A percentile compares a stretch with the other conserved stretches of the same genome.
phyloP scores from a whole-genome alignment of 139 green algal genomes.

The Chlamydomonas incerta region DNA sequence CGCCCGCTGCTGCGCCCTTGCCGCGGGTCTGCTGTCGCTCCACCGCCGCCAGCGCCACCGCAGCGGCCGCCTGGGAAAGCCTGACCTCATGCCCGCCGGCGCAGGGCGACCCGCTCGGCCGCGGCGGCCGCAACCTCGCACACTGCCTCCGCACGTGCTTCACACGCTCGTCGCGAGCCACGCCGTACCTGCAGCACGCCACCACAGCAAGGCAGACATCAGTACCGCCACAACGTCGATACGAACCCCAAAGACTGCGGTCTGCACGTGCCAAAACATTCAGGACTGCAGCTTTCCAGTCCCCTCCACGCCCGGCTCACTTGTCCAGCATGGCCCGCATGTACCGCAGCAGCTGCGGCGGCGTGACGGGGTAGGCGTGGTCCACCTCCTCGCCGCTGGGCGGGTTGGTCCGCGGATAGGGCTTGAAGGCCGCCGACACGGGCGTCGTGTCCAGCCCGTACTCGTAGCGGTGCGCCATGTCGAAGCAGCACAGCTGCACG shows the following conservation, averaged over 20 bases:
- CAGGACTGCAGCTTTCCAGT: too few species aligned
- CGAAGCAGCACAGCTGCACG: constrained; percentile 17
- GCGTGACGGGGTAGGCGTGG: neutral
- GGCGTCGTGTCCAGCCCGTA: neutral
- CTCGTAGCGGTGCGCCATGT: constrained; percentile 35
- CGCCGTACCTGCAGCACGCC: neutral
- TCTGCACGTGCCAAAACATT: too few species aligned
- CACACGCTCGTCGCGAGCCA: neutral
- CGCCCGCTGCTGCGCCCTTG: too few species aligned
- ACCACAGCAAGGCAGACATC: too few species aligned
- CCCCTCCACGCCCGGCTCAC: too few species aligned
- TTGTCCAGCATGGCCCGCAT: constrained; percentile 19
- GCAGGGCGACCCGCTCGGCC: too few species aligned
- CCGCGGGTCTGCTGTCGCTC: neutral
- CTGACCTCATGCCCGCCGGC: too few species aligned
- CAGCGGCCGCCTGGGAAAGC: neutral
- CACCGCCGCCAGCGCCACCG: neutral
- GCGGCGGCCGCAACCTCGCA: neutral
- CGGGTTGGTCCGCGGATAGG: neutral
- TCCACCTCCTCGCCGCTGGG: neutral
- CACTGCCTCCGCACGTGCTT: neutral
- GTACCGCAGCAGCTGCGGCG: constrained; percentile 25
- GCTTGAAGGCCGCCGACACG: neutral
- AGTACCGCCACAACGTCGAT: too few species aligned
- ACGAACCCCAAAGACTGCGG: too few species aligned